These are phyloP conservation scores for Nymphaea thermarum DNA, from an alignment of 164 flowering plant species.

Conservation along the genomic window DNA sequence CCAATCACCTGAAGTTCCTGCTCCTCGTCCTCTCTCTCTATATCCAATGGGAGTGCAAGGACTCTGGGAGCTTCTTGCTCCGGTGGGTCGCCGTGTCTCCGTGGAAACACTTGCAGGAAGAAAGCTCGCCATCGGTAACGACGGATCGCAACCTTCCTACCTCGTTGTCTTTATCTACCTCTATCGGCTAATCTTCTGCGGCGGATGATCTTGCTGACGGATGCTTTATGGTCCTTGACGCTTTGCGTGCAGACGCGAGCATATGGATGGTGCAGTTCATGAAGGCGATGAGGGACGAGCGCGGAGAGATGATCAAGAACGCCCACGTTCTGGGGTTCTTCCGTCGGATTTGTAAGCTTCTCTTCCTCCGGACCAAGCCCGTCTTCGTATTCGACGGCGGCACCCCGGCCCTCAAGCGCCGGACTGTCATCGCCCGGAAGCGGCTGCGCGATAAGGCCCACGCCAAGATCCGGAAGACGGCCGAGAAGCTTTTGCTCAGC, in stretches of 20 bases:
- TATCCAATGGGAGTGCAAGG: constrained; percentile 78
- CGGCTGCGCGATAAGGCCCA: constrained; percentile 90
- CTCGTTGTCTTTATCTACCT: neutral
- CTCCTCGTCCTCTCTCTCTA: neutral
- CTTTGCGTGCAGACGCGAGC: constrained; percentile 61
- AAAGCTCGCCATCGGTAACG: constrained; percentile 70
- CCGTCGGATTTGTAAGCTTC: constrained; percentile 84
- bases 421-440: constrained; percentile 83
- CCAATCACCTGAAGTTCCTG: neutral
- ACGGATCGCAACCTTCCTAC: constrained; percentile 1
- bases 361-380: constrained; percentile 78
- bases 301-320: constrained; percentile 87
- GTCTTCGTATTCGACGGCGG: constrained; percentile 95
- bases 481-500: constrained; percentile 89
- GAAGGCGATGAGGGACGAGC: constrained; percentile 98
- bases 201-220: neutral
- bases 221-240: neutral
- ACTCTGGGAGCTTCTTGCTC: constrained; percentile 94
- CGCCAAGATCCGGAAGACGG: constrained; percentile 84
- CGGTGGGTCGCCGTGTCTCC: constrained; percentile 97
- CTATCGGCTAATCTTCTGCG: neutral
- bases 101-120: constrained; percentile 94
- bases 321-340: constrained; percentile 89
- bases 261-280: constrained; percentile 97
- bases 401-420: constrained; percentile 88